Evolutionary conservation across 2,329 filamentous ascomycete genomes (phyloP).

Genomic region (Gliomastix tumulicola): DNA sequence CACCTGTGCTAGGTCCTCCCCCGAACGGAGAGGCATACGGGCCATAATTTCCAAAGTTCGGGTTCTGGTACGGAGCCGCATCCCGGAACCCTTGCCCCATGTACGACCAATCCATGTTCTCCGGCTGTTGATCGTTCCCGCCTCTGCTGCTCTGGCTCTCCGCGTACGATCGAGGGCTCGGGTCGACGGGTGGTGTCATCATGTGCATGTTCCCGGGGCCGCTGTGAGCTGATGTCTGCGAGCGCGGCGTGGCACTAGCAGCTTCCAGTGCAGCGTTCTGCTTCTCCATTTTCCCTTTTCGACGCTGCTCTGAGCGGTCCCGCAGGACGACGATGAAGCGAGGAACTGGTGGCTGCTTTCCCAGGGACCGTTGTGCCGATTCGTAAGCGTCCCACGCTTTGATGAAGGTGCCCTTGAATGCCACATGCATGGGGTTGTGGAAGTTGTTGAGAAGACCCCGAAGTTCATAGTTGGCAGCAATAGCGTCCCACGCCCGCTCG

Average conservation of each 20-base stretch:
- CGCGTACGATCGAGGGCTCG: too few relatives aligned
- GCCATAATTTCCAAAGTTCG: slow-evolving; percentile 14
- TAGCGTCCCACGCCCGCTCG: slow-evolving; percentile 51
- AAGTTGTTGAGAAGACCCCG: slow-evolving; percentile 41
- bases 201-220: too few relatives aligned
- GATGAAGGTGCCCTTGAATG: slow-evolving; percentile 50
- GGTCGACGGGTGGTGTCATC: too few relatives aligned
- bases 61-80: slow-evolving; percentile 7
- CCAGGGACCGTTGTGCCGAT: slow-evolving; percentile 35
- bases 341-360: slow-evolving; percentile 33
- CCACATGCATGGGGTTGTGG: slow-evolving; percentile 49
- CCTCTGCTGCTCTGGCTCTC: too few relatives aligned
- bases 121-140: too few relatives aligned
- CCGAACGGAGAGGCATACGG: too few relatives aligned
- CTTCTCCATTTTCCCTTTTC: slow-evolving; percentile 20
- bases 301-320: slow-evolving; percentile 30
- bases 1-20: too few relatives aligned
- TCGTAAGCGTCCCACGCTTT: slow-evolving; percentile 57
- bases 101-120: slow-evolving; percentile 41
- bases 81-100: slow-evolving; percentile 35
- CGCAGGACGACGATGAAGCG: slow-evolving; percentile 39
- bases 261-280: too few relatives aligned
- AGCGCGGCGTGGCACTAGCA: too few relatives aligned
- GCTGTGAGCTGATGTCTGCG: too few relatives aligned
- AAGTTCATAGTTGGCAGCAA: slow-evolving; percentile 46